These are phyloP conservation scores for Hevea brasiliensis DNA, from an alignment of 345 rosid genomes.

Conservation along the genomic window DNA sequence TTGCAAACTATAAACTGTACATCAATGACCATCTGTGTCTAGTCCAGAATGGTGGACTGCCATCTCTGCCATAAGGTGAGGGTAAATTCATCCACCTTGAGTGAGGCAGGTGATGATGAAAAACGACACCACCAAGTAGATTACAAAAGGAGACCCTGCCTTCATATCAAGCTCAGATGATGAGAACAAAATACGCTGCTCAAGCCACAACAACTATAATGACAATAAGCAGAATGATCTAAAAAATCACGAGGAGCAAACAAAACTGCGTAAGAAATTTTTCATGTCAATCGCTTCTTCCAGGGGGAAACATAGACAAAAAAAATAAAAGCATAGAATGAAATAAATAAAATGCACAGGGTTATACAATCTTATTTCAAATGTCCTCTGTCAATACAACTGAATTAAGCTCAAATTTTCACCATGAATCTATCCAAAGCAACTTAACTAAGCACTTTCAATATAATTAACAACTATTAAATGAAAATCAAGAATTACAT, in stretches of 20 bases:
- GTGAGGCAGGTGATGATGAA: background rate
- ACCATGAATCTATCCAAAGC: background rate
- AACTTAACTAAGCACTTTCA: background rate
- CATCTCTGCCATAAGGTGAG: no score
- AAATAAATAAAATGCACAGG: background rate
- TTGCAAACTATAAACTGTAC: background rate
- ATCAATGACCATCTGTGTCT: background rate
- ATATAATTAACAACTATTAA: background rate
- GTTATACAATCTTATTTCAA: background rate
- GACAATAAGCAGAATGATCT: slow-evolving; percentile 61
- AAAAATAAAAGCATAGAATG: background rate
- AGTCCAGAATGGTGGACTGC: background rate
- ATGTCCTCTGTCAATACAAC: no score
- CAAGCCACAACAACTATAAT: slow-evolving; percentile 55
- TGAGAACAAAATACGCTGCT: slow-evolving; percentile 5
- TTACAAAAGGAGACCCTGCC: background rate
- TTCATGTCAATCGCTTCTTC: background rate
- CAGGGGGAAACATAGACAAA: background rate
- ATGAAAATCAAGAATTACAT: no score
- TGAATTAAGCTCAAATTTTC: background rate
- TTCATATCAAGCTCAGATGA: background rate
- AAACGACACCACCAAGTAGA: background rate
- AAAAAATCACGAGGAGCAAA: slow-evolving; percentile 66
- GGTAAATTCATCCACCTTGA: no score
- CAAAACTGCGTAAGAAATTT: slow-evolving; percentile 51